These are phyloP conservation scores for Gypsophila paniculata DNA, from an alignment of 179 eudicot species.

Conservation along the genomic window DNA sequence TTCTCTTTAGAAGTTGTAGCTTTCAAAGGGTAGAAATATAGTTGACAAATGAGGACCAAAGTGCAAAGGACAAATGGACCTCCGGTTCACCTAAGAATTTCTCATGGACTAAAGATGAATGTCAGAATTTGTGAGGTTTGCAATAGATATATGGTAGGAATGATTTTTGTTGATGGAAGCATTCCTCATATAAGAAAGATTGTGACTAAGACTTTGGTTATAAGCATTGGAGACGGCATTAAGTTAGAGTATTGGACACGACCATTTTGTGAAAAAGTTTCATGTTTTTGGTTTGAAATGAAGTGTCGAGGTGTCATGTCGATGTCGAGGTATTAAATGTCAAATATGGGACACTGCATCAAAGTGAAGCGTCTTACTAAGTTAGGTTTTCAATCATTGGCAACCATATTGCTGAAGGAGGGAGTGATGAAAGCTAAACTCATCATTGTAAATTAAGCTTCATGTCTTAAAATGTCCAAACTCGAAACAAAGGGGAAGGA, in stretches of 20 bases:
- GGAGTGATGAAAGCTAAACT: neutral
- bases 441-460: neutral
- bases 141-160: neutral
- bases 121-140: neutral
- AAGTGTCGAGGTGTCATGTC: too few species aligned
- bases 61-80: neutral
- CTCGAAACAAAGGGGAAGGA: neutral
- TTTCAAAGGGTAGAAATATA: neutral
- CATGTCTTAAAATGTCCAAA: neutral
- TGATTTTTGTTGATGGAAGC: neutral
- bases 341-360: too few species aligned
- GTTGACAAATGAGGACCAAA: neutral
- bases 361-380: too few species aligned
- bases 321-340: too few species aligned
- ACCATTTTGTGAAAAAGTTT: too few species aligned
- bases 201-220: neutral
- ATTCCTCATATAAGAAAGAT: neutral
- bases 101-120: neutral
- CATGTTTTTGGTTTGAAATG: too few species aligned
- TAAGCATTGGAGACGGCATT: too few species aligned
- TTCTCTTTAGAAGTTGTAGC: neutral
- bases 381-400: neutral
- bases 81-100: too few species aligned
- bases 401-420: neutral
- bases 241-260: too few species aligned